Evolutionary conservation across 2,329 filamentous ascomycete genomes (phyloP), one percentile per base, ranked within the genome.

Genomic region (Aaosphaeria arxii): DNA sequence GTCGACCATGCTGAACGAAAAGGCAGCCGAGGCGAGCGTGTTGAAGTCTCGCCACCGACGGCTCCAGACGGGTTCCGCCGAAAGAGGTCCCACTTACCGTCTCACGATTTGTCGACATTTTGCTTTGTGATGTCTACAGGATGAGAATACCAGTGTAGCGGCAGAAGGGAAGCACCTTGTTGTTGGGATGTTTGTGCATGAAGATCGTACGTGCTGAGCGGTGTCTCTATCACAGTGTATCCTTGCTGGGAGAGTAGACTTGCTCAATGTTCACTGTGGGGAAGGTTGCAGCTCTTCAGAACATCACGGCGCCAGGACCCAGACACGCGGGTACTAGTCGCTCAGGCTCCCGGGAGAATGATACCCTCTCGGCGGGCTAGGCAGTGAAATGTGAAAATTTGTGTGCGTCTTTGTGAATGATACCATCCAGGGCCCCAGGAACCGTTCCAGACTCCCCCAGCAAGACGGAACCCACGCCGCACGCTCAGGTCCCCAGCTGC

Each of bases 301-400:
- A 32, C 24, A 39, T 46, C 50, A 50, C 49, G 56, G 58, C 54
- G 62, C 57, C 62, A 56, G 61, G 61, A 56, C 61, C 63, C 64
- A 65, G 55, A 58, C 45, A 52, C 46, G 51, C 56, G 58, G 59
- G 57, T 61, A 17, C 35, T 44, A 46, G 28, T 36, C 50, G 51
- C 51, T 55, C 56, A 54, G 57, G 56, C 58, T 59, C 52, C 57
- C 61, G 59, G 58, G 59, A 62, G 53, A 65, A 33, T 46, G 55
- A 40, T 33, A 28, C 36, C 42, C 44, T 45, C 55, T 52, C 53
- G 51, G 48, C 57, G 55, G 55, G 45, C 41, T 40, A 31, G 49
- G 50, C 56, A 57, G 63, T 64, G 66, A 62, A 54, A 65, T 59
- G 50, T 59, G 47, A 54, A 62, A 62, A 64, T 56, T 62, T 57